Conservation (phyloP, 2,329 filamentous ascomycete genomes). For the Mycosphaerelloides madeirae region DNA sequence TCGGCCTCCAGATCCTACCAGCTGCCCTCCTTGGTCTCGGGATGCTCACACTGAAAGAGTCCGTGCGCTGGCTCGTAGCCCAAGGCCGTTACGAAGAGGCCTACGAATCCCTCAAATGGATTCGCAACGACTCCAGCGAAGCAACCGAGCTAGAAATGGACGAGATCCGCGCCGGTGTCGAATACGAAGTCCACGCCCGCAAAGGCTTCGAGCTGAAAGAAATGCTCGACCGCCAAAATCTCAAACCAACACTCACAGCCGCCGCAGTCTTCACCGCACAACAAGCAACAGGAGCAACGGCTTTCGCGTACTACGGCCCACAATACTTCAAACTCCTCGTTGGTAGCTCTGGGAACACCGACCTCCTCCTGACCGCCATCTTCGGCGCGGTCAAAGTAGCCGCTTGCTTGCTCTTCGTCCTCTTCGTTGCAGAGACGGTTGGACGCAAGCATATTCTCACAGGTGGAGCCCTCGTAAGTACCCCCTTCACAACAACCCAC, state of each 20-base stretch:
- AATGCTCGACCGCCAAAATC: constrained; percentile 42
- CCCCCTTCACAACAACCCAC: too few relatives aligned
- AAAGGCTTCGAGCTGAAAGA: constrained; percentile 32
- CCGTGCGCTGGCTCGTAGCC: constrained; percentile 48
- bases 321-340: constrained; percentile 50
- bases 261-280: constrained; percentile 49
- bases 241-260: constrained; percentile 41
- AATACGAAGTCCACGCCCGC: constrained; percentile 42
- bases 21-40: constrained; percentile 46
- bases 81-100: constrained; percentile 44
- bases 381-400: constrained; percentile 52
- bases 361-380: constrained; percentile 49
- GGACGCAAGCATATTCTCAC: constrained; percentile 39
- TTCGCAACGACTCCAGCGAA: constrained; percentile 42
- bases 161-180: constrained; percentile 47
- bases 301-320: constrained; percentile 52
- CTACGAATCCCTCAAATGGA: constrained; percentile 48
- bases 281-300: constrained; percentile 52
- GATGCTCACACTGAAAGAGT: constrained; percentile 48
- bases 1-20: constrained; percentile 49
- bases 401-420: constrained; percentile 48
- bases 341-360: constrained; percentile 39
- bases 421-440: constrained; percentile 50
- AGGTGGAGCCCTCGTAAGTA: constrained; percentile 26
- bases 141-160: constrained; percentile 44